Evolutionary conservation across 1,284 basidiomycete species (phyloP), one percentile per base, ranked within the genome.

Genomic region (Sphagnurus paluster): DNA sequence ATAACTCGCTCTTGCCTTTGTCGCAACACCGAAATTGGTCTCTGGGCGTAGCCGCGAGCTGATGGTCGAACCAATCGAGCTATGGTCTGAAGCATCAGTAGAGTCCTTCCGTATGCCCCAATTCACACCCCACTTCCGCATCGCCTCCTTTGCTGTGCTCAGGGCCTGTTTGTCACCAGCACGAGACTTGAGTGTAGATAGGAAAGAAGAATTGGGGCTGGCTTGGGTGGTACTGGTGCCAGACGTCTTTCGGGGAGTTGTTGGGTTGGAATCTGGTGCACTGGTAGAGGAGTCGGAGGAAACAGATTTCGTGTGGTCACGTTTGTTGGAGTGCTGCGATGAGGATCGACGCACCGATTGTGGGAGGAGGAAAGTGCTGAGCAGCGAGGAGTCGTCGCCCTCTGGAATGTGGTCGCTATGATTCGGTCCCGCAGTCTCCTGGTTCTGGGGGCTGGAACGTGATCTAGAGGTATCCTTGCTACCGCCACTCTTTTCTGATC

Each of bases 111-210:
- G 79, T 58, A 82, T 62, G 34, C 73, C 77, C 87, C 87, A 93
- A 53, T 82, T 90, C 14, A 83, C 84, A 16, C 91, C 84, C 90
- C 91, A 94, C 63, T 93, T 93, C 44, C 84, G 83, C 73, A 94
- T 84, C 10, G 85, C 77, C 62, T 94, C 92, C 63, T 86, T 87
- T 3, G 91, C 91, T 1, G 82, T 82, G 57, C 80, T 83, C 17
- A 93, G 68, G 1, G 88, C 88, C 62, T 92, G 84, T 61, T 92
- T 93, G 64, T 94, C 91, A 11, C 78, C 78, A 0, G 85, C 78
- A 33, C 84, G 84, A 17, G 89, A 81, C 62, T 84, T 87, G 43
- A 90, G 71, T 11, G 84, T 80, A n/a, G 84, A 80, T 42, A 90
- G 77, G 67, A 87, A 83, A 10, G 77, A 77, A n/a, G 77, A 77